Evolutionary conservation across 352 stramenopile species (phyloP), one percentile per base, ranked within the genome.

Genomic region (Phytophthora boehmeriae): DNA sequence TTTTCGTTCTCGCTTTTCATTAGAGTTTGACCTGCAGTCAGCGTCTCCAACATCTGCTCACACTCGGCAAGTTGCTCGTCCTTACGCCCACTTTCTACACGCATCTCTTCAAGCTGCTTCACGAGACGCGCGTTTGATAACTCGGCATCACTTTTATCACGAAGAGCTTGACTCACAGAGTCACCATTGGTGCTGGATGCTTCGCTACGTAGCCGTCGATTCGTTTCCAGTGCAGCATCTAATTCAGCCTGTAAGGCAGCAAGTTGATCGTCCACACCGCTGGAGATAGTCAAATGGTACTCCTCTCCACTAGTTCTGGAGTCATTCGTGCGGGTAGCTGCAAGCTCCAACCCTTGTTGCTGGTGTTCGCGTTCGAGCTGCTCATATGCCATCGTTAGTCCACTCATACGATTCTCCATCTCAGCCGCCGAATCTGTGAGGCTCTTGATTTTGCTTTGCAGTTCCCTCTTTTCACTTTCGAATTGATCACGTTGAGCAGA

Each of bases 351-450:
- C 39, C 23, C 34, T 28, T 41, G 25, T 49, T 67, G 52, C 27
- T 72, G 51, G 34, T 85, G 73, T 2, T 86, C 77, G 34, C 45
- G 52, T 58, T 88, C 80, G 11, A 88, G 66, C 20, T 86, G 66
- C 34, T 85, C 72, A 59, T 85, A 81, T 1, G 75, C 75, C 59
- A 78, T 67, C 5, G 63, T 71, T 6, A 89, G 63, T 8, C 73
- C 80, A 53, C 80, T 73, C 27, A 87, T 43, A 0, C 73, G 75
- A 28, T 66, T 70, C 46, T 88, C 75, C 46, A 78, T 59, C 22
- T 76, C 71, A 1, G 57, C n/a, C 0, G 65, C 64, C 17, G 72
- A 66, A 17, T 73, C 58, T 14, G 58, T 65, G 25, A 75, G 63
- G 13, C 36, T 54, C 30, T 59, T 45, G 2, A 80, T 59, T 59